These are phyloP conservation scores for Saccharomycopsis babjevae DNA, from an alignment of 805 yeast genomes.

Conservation along the genomic window DNA sequence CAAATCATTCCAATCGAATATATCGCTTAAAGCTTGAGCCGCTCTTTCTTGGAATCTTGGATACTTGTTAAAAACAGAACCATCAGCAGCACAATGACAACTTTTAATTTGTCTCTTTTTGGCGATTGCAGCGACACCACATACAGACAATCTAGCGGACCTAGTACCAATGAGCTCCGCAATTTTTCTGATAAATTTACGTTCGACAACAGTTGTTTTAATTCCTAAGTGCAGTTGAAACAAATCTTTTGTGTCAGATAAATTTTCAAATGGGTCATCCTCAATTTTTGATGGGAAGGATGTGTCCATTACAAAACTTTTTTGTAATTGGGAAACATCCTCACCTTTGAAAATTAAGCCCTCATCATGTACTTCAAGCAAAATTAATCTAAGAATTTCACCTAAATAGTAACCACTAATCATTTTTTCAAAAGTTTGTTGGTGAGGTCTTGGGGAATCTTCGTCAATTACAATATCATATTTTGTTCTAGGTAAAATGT, in stretches of 20 bases:
- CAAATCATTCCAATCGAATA: conserved; percentile 62
- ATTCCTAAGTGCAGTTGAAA: conserved; percentile 52
- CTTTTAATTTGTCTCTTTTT: conserved; percentile 64
- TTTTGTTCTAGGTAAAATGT: conserved; percentile 77
- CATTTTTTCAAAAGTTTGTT: conserved; percentile 95
- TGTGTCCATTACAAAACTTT: conserved; percentile 74
- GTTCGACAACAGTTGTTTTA: conserved; percentile 62
- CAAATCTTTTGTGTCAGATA: conserved; percentile 61
- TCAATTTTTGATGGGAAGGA: conserved; percentile 81
- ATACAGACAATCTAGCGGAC: conserved; percentile 83
- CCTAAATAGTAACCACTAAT: conserved; percentile 95
- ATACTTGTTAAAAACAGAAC: conserved; percentile 89
- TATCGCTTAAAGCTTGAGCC: conserved; percentile 78
- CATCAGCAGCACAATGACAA: conserved; percentile 91
- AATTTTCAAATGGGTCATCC: conserved; percentile 79
- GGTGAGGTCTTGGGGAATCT: conserved; percentile 91
- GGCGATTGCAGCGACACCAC: conserved; percentile 93
- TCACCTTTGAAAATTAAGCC: conserved; percentile 63
- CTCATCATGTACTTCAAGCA: conserved; percentile 59
- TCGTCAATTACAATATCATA: conserved; percentile 74
- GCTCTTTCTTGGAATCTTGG: conserved; percentile 89
- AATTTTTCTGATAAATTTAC: conserved; percentile 69
- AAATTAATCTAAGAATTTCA: conserved; percentile 72
- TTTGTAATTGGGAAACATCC: conserved; percentile 50
- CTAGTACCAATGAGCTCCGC: conserved; percentile 87